Conservation (phyloP, 768 basidiomycete genomes). For the Pleurotus ostreatus region DNA sequence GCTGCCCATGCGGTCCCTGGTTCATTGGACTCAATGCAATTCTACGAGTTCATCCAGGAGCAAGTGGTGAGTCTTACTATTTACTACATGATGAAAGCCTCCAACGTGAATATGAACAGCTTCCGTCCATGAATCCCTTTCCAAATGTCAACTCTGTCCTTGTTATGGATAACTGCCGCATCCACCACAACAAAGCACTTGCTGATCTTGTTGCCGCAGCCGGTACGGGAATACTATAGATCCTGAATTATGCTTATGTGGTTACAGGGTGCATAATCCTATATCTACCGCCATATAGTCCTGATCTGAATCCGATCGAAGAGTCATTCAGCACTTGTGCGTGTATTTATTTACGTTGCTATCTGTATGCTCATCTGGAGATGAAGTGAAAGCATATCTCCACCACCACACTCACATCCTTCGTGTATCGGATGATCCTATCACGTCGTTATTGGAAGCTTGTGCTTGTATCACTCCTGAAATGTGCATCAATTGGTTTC, state of each 20-base stretch:
- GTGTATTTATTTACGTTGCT: conserved; percentile 6
- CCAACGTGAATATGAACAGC: conserved; percentile 9
- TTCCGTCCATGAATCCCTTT: conserved; percentile 31
- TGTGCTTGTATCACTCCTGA: conserved; percentile 14
- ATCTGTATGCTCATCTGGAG: neutral
- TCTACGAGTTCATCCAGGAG: conserved; percentile 32
- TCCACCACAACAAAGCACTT: conserved; percentile 30
- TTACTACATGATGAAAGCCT: neutral
- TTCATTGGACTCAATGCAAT: conserved; percentile 26
- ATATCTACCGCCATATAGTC: conserved; percentile 31
- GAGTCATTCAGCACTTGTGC: conserved; percentile 26
- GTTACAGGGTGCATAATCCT: conserved; percentile 15
- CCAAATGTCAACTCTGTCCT: conserved; percentile 26
- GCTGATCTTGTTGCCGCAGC: conserved; percentile 19
- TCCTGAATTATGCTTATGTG: conserved; percentile 1
- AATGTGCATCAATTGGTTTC: conserved; percentile 10
- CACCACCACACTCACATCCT: conserved; percentile 15
- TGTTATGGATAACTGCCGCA: conserved; percentile 33
- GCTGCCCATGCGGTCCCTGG: conserved; percentile 26
- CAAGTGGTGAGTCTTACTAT: conserved; percentile 24
- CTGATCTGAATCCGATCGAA: conserved; percentile 33
- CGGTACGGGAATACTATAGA: conserved; percentile 11
- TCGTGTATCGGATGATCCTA: conserved; percentile 10
- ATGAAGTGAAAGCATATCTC: conserved; percentile 22
- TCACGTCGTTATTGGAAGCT: conserved; percentile 7